Evolutionary conservation across 768 basidiomycete species (phyloP), one percentile per base, ranked within the genome.

Genomic region (Kwoniella pini): DNA sequence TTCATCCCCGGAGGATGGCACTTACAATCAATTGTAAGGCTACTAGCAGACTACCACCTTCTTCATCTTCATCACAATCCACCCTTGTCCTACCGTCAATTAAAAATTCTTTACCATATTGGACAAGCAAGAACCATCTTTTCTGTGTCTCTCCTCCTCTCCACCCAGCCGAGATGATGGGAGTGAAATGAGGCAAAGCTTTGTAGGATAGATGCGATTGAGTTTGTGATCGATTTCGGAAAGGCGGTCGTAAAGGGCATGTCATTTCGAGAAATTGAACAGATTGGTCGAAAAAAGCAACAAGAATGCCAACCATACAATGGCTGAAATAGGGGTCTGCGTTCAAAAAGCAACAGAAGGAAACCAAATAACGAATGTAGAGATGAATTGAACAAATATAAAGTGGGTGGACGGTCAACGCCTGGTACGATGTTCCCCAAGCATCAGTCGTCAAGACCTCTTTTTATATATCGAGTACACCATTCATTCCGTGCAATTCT

Each of bases 11-110:
- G n/a, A n/a, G n/a, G n/a, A n/a, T n/a, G n/a, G n/a, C n/a, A n/a
- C 54, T 26, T 53, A 63, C 52, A 12, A 39, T 54, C 13, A 13
- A 24, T n/a, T 63, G 54, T 24, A 63, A 22, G 26, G 57, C 52
- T 1, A 63, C 48, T 17, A 63, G 26, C 54, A 55, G 39, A 21
- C 55, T 57, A n/a, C 50, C 36, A 10, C 24, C 48, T 42, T 5
- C 27, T 39, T 33, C 26, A 17, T 63, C 48, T 19, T 22, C 38
- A 15, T 24, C 30, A 22, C 38, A 38, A 6, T 31, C 26, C 22
- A 4, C 2, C n/a, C 38, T 12, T 2, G 5, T 0, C 2, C 15
- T 17, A 11, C 22, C 36, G 30, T 44, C 39, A 12, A 28, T 13
- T 6, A 21, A 10, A 13, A 50, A 31, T 6, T 44, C 31, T 9